Conservation (phyloP, 1,139 yeast genomes). For the Pichia inconspicua region DNA sequence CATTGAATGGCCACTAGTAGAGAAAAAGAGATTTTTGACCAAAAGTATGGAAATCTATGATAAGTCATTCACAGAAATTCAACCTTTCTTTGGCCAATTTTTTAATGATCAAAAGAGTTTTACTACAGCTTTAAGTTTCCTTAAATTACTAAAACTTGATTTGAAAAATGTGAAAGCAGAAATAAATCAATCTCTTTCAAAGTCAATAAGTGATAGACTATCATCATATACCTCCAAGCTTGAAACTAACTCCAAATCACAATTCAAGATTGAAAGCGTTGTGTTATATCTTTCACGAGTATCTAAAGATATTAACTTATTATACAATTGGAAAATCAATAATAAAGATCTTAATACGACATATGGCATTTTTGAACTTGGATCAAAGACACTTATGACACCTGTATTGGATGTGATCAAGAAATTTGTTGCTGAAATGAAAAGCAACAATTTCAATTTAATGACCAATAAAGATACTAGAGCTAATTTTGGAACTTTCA, state of each 20-base stretch:
- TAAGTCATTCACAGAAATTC: slow-evolving; percentile 11
- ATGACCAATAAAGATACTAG: slow-evolving; percentile 8
- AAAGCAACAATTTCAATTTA: slow-evolving; percentile 6
- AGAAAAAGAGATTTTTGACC: slow-evolving; percentile 10
- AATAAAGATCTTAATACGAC: slow-evolving; percentile 18
- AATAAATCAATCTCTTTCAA: slow-evolving; percentile 8
- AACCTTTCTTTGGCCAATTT: slow-evolving; percentile 11
- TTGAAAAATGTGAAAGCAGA: slow-evolving; percentile 14
- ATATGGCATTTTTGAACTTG: slow-evolving; percentile 18
- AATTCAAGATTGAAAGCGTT: slow-evolving; percentile 13
- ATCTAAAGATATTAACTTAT: slow-evolving; percentile 19
- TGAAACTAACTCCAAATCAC: not conserved
- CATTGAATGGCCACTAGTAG: slow-evolving; percentile 23
- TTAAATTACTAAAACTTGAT: slow-evolving; percentile 16
- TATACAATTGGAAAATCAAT: slow-evolving; percentile 21
- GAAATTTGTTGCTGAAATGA: slow-evolving; percentile 5
- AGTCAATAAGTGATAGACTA: slow-evolving; percentile 6
- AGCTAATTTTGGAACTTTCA: slow-evolving; percentile 17
- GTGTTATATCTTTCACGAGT: slow-evolving; percentile 16
- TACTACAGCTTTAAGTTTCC: slow-evolving; percentile 17
- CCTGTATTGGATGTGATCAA: slow-evolving; percentile 15
- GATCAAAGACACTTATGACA: slow-evolving; percentile 14
- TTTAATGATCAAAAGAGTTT: slow-evolving; percentile 19
- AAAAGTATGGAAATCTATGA: slow-evolving; percentile 13
- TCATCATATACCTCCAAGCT: slow-evolving; percentile 6